Evolutionary conservation across 257 asterid species (phyloP).

Genomic region (Coffea eugenioides): DNA sequence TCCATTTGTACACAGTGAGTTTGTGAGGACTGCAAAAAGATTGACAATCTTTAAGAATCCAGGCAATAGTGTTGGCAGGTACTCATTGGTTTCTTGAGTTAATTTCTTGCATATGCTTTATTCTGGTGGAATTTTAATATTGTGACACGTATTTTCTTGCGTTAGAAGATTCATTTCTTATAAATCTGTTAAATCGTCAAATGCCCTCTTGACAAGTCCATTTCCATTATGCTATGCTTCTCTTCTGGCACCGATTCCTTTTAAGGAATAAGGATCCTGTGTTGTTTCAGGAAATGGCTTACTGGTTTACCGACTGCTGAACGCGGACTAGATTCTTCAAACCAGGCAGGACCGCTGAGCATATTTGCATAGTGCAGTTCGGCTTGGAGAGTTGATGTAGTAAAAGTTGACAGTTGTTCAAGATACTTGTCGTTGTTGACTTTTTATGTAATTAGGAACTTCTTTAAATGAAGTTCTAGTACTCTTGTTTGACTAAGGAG

Average conservation of each 20-base stretch:
- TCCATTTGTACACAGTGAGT: slow-evolving; percentile 45
- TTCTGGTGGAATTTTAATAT: background rate
- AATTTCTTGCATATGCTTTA: background rate
- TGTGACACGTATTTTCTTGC: background rate
- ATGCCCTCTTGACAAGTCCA: background rate
- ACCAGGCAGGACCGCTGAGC: slow-evolving; percentile 69
- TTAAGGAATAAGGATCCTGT: background rate
- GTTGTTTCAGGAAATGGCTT: slow-evolving; percentile 59
- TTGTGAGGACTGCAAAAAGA: slow-evolving; percentile 62
- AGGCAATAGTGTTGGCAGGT: slow-evolving; percentile 56
- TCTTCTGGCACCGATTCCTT: background rate
- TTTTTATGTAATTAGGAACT: slow-evolving; percentile 13
- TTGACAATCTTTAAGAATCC: slow-evolving; percentile 61
- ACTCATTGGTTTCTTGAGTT: background rate
- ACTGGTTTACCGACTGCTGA: slow-evolving; percentile 72
- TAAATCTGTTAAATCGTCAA: too few species aligned
- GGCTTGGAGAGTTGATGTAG: slow-evolving; percentile 6
- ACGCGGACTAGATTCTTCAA: slow-evolving; percentile 85
- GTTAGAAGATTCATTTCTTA: background rate
- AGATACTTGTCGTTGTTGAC: slow-evolving; percentile 5
- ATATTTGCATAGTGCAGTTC: slow-evolving; percentile 54
- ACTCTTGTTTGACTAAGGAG: background rate
- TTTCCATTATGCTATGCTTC: background rate
- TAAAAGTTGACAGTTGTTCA: slow-evolving; percentile 9
- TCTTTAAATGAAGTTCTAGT: background rate